Percentiles rank a stretch among this genome's conserved stretches.
These are phyloP conservation scores for Penstemon barbatus DNA, from an alignment of 257 asterid genomes.

Conservation along the genomic window DNA sequence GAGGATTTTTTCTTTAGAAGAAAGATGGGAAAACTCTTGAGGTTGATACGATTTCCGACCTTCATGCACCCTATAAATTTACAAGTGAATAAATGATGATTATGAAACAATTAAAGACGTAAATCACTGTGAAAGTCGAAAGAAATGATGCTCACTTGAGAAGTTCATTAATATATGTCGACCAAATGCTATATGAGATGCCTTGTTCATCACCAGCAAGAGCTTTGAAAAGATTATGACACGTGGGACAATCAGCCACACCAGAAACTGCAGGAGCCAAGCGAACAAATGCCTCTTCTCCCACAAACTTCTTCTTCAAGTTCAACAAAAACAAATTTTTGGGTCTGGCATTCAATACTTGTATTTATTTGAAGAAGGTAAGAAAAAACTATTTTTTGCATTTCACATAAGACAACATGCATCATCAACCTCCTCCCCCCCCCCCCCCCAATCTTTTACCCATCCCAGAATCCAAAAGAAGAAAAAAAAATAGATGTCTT, in stretches of 20 bases:
- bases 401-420: too few species aligned
- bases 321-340: conserved; percentile 28
- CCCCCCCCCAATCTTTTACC: too few species aligned
- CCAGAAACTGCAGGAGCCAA: conserved; percentile 96
- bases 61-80: conserved; percentile 77
- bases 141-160: conserved; percentile 65
- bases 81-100: conserved; percentile 23
- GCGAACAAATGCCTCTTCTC: conserved; percentile 95
- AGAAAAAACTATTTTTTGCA: too few species aligned
- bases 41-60: conserved; percentile 61
- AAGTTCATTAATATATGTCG: conserved; percentile 73
- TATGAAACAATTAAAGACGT: conserved; percentile 12
- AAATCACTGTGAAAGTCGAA: background rate
- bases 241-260: conserved; percentile 89
- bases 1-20: conserved; percentile 53
- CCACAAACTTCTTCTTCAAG: conserved; percentile 66
- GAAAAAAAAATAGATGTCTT: background rate
- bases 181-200: conserved; percentile 73
- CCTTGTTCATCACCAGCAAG: conserved; percentile 79
- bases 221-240: conserved; percentile 86
- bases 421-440: too few species aligned
- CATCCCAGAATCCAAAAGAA: background rate
- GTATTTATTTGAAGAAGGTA: background rate
- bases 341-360: conserved; percentile 21
- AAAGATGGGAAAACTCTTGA: conserved; percentile 47